phyloP scores from a whole-genome alignment of 2,329 filamentous ascomycete genomes.

The Alternaria sp. region DNA sequence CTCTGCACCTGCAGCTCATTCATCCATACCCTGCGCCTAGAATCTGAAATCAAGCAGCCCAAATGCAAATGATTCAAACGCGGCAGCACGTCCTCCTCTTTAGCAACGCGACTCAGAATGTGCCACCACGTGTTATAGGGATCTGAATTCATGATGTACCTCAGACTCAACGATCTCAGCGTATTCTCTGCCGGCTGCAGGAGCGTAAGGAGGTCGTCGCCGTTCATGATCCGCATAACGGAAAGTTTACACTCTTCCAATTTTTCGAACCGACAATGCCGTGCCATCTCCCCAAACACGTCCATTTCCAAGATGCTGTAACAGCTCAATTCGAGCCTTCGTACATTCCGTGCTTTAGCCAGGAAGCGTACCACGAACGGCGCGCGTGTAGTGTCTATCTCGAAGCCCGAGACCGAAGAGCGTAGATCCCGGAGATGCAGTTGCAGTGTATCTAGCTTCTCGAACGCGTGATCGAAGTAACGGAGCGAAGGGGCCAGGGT shows the following conservation, averaged over 20 bases:
- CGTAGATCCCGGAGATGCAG: constrained; percentile 40
- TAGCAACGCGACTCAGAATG: constrained; percentile 17
- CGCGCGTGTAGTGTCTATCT: constrained; percentile 18
- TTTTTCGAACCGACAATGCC: constrained; percentile 21
- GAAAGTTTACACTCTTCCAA: constrained; percentile 25
- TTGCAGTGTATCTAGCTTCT: constrained; percentile 20
- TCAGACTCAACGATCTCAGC: constrained; percentile 20
- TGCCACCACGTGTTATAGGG: constrained; percentile 18
- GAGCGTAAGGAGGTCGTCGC: constrained; percentile 20
- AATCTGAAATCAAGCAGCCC: constrained; percentile 13
- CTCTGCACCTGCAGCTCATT: constrained; percentile 14
- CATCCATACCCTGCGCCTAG: not conserved
- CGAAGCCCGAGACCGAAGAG: constrained; percentile 30
- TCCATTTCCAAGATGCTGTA: constrained; percentile 33
- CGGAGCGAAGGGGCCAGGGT: constrained; percentile 21
- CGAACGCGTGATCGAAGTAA: constrained; percentile 19
- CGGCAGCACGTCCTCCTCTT: not conserved
- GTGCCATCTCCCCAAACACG: constrained; percentile 31
- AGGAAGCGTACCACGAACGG: constrained; percentile 41
- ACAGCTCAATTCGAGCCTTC: constrained; percentile 26
- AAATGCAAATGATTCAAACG: constrained; percentile 16
- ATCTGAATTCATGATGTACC: constrained; percentile 20
- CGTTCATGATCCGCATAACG: constrained; percentile 20
- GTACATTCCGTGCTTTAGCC: constrained; percentile 26
- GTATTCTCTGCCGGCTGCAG: constrained; percentile 12